These are phyloP conservation scores for Ascocoryne sarcoides DNA, from an alignment of 2,329 filamentous ascomycete species.

Conservation along the genomic window DNA sequence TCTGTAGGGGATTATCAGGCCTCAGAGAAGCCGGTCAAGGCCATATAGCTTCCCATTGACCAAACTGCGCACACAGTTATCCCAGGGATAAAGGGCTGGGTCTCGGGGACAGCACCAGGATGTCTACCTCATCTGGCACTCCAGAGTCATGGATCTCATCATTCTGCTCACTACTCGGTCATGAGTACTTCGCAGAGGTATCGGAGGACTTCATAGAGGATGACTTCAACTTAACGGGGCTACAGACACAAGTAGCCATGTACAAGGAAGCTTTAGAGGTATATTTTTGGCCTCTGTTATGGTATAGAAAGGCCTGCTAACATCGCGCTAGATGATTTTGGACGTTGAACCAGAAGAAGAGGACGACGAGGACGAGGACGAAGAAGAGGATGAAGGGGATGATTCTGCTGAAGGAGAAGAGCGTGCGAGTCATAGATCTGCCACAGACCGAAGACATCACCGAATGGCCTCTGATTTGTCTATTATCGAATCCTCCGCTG, in stretches of 20 bases:
- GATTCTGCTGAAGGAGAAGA: constrained; percentile 59
- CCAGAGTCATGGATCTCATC: constrained; percentile 94
- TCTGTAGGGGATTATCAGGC: too few species aligned
- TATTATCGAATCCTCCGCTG: constrained; percentile 94
- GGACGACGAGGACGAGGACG: constrained; percentile 68
- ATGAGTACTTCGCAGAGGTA: constrained; percentile 98
- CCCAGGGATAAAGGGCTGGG: too few species aligned
- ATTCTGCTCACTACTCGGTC: constrained; percentile 89
- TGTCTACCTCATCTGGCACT: constrained; percentile 29
- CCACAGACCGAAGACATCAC: constrained; percentile 64
- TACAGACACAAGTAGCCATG: constrained; percentile 93
- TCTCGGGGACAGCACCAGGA: too few species aligned
- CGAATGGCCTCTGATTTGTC: constrained; percentile 88
- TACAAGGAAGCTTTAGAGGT: constrained; percentile 96
- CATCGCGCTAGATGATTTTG: constrained; percentile 69
- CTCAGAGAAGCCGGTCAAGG: too few species aligned
- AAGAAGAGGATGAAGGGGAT: constrained; percentile 60
- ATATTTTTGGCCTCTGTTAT: constrained; percentile 14
- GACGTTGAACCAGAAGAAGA: constrained; percentile 96
- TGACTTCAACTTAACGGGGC: constrained; percentile 96
- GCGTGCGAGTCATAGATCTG: constrained; percentile 34
- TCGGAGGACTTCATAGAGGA: constrained; percentile 99
- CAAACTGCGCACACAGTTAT: too few species aligned
- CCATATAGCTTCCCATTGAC: too few species aligned
- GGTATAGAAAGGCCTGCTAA: constrained; percentile 9